Evolutionary conservation across 1,284 basidiomycete genomes (phyloP).

Genomic region (Cronartium ribicola): DNA sequence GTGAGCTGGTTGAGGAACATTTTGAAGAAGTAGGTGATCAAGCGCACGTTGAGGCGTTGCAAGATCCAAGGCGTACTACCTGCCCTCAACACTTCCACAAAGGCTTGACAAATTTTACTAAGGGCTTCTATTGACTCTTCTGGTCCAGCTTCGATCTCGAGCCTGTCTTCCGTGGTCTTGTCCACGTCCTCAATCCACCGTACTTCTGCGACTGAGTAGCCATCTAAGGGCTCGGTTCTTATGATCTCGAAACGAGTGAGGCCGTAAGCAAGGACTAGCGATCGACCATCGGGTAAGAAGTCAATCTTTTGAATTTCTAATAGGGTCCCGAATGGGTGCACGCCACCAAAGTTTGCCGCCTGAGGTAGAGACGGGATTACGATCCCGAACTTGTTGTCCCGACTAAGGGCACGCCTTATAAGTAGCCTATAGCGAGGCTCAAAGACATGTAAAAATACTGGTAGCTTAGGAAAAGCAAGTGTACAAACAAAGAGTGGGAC

Average conservation of each 20-base stretch:
- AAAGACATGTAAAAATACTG: conserved; percentile 82
- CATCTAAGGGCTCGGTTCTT: conserved; percentile 74
- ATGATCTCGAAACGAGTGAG: conserved; percentile 64
- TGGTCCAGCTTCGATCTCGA: conserved; percentile 57
- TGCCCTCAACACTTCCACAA: conserved; percentile 71
- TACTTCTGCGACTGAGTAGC: conserved; percentile 78
- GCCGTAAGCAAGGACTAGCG: conserved; percentile 81
- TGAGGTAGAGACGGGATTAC: conserved; percentile 62
- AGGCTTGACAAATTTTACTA: conserved; percentile 69
- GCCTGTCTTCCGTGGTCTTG: conserved; percentile 55
- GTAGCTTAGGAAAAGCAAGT: conserved; percentile 82
- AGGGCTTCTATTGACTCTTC: conserved; percentile 62
- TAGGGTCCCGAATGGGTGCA: conserved; percentile 81
- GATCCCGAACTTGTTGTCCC: conserved; percentile 78
- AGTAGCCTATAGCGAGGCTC: conserved; percentile 87
- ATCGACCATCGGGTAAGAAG: conserved; percentile 81
- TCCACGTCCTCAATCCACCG: conserved; percentile 65
- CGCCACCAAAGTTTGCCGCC: conserved; percentile 55
- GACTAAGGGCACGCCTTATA: conserved; percentile 83
- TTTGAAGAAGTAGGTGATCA: neutral
- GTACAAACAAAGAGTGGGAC: conserved; percentile 88
- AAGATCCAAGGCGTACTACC: conserved; percentile 87
- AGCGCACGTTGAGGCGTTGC: conserved; percentile 66
- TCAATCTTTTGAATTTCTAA: conserved; percentile 79
- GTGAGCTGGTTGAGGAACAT: conserved; percentile 17